These are phyloP conservation scores for Tetraselmis chui DNA, from an alignment of 139 green algal genomes.

Conservation along the genomic window DNA sequence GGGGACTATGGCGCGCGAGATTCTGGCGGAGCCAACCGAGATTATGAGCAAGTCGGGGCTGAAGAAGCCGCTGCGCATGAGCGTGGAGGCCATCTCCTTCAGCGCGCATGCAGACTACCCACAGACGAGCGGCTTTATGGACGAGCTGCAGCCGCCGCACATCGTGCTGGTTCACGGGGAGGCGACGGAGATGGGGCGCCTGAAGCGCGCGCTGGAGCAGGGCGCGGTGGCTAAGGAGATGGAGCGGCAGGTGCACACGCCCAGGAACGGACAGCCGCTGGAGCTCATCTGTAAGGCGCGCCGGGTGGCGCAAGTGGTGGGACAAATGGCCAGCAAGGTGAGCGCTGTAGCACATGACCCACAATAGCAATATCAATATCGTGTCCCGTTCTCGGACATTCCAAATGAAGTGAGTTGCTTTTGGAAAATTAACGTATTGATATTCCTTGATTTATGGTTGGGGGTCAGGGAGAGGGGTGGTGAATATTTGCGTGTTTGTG, in stretches of 20 bases:
- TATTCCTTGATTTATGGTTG: too few relatives aligned
- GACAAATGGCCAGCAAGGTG: slow-evolving; percentile 59
- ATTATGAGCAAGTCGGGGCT: slow-evolving; percentile 57
- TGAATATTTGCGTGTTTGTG: too few relatives aligned
- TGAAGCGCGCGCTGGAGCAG: slow-evolving; percentile 68
- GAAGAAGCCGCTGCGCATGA: slow-evolving; percentile 75
- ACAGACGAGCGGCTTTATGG: slow-evolving; percentile 91
- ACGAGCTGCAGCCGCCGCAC: slow-evolving; percentile 70
- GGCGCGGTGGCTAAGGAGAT: slow-evolving; percentile 37
- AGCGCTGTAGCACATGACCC: too few relatives aligned
- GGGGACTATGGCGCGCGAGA: slow-evolving; percentile 89
- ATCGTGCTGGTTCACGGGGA: slow-evolving; percentile 97
- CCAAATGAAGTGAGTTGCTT: too few relatives aligned
- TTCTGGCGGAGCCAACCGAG: slow-evolving; percentile 74
- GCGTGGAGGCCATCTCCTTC: slow-evolving; percentile 94
- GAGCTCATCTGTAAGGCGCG: background rate
- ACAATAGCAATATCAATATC: too few relatives aligned
- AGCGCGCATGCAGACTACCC: slow-evolving; percentile 94
- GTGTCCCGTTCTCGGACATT: too few relatives aligned
- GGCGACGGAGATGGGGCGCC: slow-evolving; percentile 67
- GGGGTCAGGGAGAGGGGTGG: too few relatives aligned
- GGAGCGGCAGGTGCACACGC: slow-evolving; percentile 50
- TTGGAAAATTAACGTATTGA: too few relatives aligned
- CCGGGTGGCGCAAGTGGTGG: slow-evolving; percentile 48
- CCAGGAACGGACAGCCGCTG: slow-evolving; percentile 41